Percentiles rank a stretch among this genome's conserved stretches.
These are phyloP conservation scores for Spencermartinsiella europaea DNA, from an alignment of 805 yeast species.

Conservation along the genomic window DNA sequence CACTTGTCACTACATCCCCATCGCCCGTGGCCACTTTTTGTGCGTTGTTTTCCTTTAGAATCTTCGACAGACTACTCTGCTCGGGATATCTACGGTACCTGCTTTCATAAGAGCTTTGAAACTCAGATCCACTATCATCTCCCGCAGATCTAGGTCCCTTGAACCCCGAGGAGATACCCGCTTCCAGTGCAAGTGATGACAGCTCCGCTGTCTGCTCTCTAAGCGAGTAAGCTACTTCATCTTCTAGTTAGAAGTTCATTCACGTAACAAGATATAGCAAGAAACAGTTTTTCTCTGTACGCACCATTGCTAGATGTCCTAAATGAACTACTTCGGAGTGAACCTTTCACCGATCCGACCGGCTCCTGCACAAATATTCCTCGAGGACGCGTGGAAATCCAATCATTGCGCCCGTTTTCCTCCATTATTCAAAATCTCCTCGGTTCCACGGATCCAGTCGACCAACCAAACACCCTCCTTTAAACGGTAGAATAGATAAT, in stretches of 20 bases:
- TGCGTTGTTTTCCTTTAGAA: not conserved
- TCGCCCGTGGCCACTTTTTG: too few relatives aligned
- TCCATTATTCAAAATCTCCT: too few relatives aligned
- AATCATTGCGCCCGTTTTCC: not conserved
- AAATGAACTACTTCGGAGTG: not conserved
- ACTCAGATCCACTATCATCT: not conserved
- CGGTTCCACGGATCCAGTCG: too few relatives aligned
- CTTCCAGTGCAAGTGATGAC: constrained; percentile 20
- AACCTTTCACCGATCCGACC: not conserved
- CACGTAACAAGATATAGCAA: too few relatives aligned
- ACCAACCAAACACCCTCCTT: too few relatives aligned
- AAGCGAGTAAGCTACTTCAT: constrained; percentile 9
- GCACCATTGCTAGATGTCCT: not conserved
- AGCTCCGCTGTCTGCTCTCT: constrained; percentile 22
- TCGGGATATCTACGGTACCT: not conserved
- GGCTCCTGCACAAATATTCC: not conserved
- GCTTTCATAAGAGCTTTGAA: not conserved
- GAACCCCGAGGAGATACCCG: constrained; percentile 10
- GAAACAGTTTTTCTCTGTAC: too few relatives aligned
- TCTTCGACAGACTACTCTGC: not conserved
- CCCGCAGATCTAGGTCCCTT: not conserved
- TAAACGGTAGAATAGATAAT: too few relatives aligned
- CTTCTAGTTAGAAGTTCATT: too few relatives aligned
- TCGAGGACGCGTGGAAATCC: not conserved
- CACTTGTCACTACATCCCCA: too few relatives aligned